Evolutionary conservation across 345 rosid species (phyloP), one percentile per base, ranked within the genome.

Genomic region (Abelmoschus esculentus): DNA sequence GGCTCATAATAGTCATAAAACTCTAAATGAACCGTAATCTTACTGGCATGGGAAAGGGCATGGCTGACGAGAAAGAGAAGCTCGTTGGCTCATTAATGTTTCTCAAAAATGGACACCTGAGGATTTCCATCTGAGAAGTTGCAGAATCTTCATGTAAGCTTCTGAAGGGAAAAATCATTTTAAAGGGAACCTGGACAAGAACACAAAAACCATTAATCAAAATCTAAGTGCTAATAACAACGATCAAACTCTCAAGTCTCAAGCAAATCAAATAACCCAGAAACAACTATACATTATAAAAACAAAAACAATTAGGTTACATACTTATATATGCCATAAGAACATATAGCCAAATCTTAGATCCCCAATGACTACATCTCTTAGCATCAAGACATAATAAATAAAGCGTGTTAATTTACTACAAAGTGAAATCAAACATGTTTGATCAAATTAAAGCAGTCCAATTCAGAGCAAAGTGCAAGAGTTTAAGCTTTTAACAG

Each of bases 1-100:
- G 14, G 54, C 36, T 62, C n/a, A 36, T 63, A 13, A 60, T 8
- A 47, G 56, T 52, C 74, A 70, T 2, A 11, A 6, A 6, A 22
- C 8, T 57, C 34, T 28, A 26, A 57, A 57, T 15, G 54, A 49
- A 14, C 54, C 17, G 12, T 14, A 9, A 36, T 12, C 92, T 86
- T 78, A 91, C 99, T n/a, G 96, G 96, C 78, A 84, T 74, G 62
- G 90, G 84, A 60, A 89, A 78, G 57, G 90, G 85, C 83, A 81
- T 55, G 78, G 91, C 68, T 1, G 96, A 82, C 68, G 89, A 78
- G 65, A 91, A 86, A 9, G 96, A 88, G 70, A 93, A 89, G 72
- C 85, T 91, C 7, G 96, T 91, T 5, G 97, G 99, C 81, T 88
- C 96, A 76, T 91, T 91, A 68, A 93, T 91, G 85, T 93, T 93